Base-by-base conservation (phyloP, 495 filamentous ascomycete genomes). In the Pyronema omphalodes region DNA sequence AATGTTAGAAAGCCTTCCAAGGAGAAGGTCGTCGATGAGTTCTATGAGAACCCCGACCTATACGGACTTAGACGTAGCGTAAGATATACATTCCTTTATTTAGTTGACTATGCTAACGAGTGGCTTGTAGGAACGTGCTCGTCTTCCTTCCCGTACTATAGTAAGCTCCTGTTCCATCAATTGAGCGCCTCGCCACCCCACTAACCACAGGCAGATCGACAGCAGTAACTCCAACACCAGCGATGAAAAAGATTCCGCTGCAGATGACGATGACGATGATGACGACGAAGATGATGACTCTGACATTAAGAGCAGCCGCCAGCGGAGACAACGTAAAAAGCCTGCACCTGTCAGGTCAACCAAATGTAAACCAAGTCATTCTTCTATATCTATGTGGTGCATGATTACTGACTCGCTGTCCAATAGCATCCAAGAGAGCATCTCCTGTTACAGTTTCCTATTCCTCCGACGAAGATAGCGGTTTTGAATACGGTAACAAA, bases 1-100 rank as follows among this genome's bases (percentile, higher is more conserved):
- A 53, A 54, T 19, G 48, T 43, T 44, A 71, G 71, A 40, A 76
- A 76, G 59, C 75, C 76, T 40, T 66, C 75, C 19, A 94, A 94
- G 73, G 80, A 86, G 60, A 94, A 89, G 71, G 82, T 84, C 44
- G 85, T 93, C 33, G 82, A 89, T 18, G 84, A 78, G 60, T 94
- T 94, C 58, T 73, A 78, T 57, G 80, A 86, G 63, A 88, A 98
- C 65, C 91, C 91, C n/a, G 91, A 95, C 65, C 71, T 98, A 15
- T 98, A 95, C 69, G 91, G 89, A 14, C 72, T 99, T 48, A 77
- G 91, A 56, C 76, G 91, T 64, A 98, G 91, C 71, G 88, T 88
- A 80, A 53, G 82, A 66, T 54, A 17, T 57, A 56, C 50, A 56
- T 44, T 37, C 12, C 33, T 23, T 44, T 6, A 49, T 19, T 48